These are phyloP conservation scores for Penicillium psychrosexuale DNA, from an alignment of 2,329 filamentous ascomycete genomes.

Conservation along the genomic window DNA sequence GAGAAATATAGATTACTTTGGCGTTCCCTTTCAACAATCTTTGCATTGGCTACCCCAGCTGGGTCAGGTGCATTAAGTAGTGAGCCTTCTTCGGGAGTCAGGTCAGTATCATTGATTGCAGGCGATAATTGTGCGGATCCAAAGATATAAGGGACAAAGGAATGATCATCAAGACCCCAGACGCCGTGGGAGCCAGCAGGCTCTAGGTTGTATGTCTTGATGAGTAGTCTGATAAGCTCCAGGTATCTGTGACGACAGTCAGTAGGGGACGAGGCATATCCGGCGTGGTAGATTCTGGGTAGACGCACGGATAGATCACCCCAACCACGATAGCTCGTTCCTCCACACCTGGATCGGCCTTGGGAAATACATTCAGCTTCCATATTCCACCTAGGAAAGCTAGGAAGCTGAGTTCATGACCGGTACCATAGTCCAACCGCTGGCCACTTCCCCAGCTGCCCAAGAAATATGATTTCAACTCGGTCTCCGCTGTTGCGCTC, in stretches of 20 bases:
- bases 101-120: constrained; percentile 61
- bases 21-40: constrained; percentile 64
- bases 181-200: constrained; percentile 95
- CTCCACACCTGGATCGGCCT: constrained; percentile 52
- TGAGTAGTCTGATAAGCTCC: constrained; percentile 74
- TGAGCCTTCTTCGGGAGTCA: constrained; percentile 76
- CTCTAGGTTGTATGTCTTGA: constrained; percentile 87
- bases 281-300: background rate
- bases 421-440: constrained; percentile 90
- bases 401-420: constrained; percentile 91
- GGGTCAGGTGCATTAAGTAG: constrained; percentile 68
- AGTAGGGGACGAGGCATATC: constrained; percentile 9
- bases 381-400: constrained; percentile 87
- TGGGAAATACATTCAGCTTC: constrained; percentile 78
- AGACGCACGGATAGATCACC: constrained; percentile 73
- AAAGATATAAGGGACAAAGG: constrained; percentile 89
- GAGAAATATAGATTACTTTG: constrained; percentile 84
- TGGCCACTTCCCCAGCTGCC: constrained; percentile 86
- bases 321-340: constrained; percentile 80
- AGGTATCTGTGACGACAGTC: constrained; percentile 59
- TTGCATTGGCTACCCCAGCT: constrained; percentile 62
- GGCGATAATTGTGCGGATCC: constrained; percentile 87
- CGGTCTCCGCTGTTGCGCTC: constrained; percentile 55
- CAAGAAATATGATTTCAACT: constrained; percentile 75
- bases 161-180: constrained; percentile 98